Base-by-base conservation (phyloP, 2,329 filamentous ascomycete species). In the Neodidymelliopsis sp. region DNA sequence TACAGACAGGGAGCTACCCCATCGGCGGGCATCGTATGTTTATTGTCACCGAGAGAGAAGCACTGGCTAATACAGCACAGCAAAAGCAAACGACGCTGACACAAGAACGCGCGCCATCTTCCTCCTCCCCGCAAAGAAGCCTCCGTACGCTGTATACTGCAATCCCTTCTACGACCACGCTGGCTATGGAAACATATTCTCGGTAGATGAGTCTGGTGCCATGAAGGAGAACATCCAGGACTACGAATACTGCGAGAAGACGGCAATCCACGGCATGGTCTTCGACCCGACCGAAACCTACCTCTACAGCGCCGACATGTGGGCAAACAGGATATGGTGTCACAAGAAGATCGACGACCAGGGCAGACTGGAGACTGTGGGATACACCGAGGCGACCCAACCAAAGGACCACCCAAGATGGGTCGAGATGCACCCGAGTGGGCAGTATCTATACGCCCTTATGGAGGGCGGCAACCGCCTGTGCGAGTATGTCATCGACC, bases 61-160 rank as follows among this genome's bases (percentile, higher is more conserved):
- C 10, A 33, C 2, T 10, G 18, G 28, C 40, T 54, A 30, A 58
- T 41, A 22, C 10, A 40, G 49, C 54, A 16, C 65, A 91, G 88
- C 86, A 52, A 79, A 81, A 62, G 90, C 91, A 39, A 80, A 84
- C 60, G 84, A 84, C 56, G 71, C 82, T 52, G 82, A 87, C 41
- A 90, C 89, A 51, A 92, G 91, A 74, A 96, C 91, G 4, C 85
- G 91, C 54, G 91, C 91, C 63, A 96, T 96, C 73, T 96, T 96
- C 77, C 82, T 93, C 49, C 84, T 96, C 39, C 88, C 91, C 22
- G 89, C 90, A 16, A 82, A 86, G 61, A 83, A 90, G 63, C 81
- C 90, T 1, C 91, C 91, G 0, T 90, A 91, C 72, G 84, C 83
- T 62, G 89, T 96, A 54, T 96, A 96, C 75, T 89, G 89, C 72